A percentile compares a stretch with the other conserved stretches of the same genome.
These are phyloP conservation scores for Aegilops bicornis DNA, from an alignment of 176 grass and related monocot species.

Conservation along the genomic window DNA sequence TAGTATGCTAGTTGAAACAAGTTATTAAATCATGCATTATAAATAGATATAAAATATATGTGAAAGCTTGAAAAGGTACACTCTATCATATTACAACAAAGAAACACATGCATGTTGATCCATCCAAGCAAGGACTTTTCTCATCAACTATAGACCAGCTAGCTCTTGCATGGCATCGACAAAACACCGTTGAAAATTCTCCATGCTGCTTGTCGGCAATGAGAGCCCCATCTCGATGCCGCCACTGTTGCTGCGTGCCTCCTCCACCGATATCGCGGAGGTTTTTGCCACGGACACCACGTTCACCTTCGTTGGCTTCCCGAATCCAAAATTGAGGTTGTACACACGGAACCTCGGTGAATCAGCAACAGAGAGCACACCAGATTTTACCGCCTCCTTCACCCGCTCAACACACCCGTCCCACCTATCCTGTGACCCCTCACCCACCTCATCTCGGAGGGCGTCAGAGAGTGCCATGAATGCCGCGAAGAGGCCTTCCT, in stretches of 20 bases:
- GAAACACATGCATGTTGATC: not conserved
- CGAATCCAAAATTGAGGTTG: not conserved
- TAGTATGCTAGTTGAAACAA: no score
- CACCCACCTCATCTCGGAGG: slow-evolving; percentile 13
- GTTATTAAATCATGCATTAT: no score
- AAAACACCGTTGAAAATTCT: not conserved
- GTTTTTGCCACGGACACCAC: slow-evolving; percentile 6
- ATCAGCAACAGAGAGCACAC: not conserved
- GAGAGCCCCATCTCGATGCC: not conserved
- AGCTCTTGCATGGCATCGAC: not conserved
- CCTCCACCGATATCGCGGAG: not conserved
- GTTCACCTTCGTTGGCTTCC: not conserved
- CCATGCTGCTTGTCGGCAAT: not conserved
- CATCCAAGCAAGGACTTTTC: not conserved
- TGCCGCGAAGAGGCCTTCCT: not conserved
- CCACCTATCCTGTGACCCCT: not conserved
- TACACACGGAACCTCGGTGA: not conserved
- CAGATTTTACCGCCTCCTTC: not conserved
- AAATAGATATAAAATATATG: no score
- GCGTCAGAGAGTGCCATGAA: not conserved
- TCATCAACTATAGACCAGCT: no score
- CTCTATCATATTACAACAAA: no score
- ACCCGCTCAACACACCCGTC: slow-evolving; percentile 1
- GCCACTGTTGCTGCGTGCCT: not conserved
- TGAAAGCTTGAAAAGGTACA: no score